Percentiles rank a stretch among this genome's conserved stretches.
These are phyloP conservation scores for Wilcoxina mikolae DNA, from an alignment of 495 filamentous ascomycete genomes.

Conservation along the genomic window DNA sequence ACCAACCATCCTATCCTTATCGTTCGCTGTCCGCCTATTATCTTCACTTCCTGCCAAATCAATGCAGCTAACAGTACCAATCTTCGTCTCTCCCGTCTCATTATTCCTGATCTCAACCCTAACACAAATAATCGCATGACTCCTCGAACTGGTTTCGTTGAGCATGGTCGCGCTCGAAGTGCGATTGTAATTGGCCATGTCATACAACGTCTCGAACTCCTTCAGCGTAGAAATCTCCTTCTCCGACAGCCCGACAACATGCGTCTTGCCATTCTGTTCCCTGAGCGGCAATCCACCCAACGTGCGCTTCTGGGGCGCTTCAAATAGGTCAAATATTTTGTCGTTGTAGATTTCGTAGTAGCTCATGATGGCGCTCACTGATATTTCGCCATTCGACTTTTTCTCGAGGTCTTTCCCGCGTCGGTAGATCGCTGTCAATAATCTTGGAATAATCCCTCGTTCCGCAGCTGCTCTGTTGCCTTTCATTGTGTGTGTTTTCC, in stretches of 20 bases:
- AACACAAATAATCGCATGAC: slow-evolving; percentile 85
- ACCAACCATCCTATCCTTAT: slow-evolving; percentile 59
- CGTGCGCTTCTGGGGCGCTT: slow-evolving; percentile 78
- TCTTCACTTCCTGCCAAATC: slow-evolving; percentile 95
- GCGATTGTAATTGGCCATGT: slow-evolving; percentile 84
- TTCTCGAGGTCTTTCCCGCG: slow-evolving; percentile 74
- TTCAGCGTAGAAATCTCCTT: slow-evolving; percentile 70
- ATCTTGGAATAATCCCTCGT: slow-evolving; percentile 75
- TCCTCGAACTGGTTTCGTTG: slow-evolving; percentile 86
- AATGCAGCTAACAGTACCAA: slow-evolving; percentile 83
- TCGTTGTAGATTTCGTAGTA: slow-evolving; percentile 99
- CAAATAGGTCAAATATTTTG: slow-evolving; percentile 85
- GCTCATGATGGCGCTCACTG: slow-evolving; percentile 63
- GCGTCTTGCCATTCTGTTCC: slow-evolving; percentile 81
- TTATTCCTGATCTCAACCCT: slow-evolving; percentile 64
- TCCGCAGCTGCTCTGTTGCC: slow-evolving; percentile 81
- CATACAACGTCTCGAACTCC: slow-evolving; percentile 84
- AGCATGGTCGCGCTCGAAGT: slow-evolving; percentile 89
- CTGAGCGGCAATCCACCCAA: slow-evolving; percentile 69
- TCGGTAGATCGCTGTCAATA: slow-evolving; percentile 77
- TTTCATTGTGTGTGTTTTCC: slow-evolving; percentile 97
- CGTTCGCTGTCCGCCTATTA: slow-evolving; percentile 87
- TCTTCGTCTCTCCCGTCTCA: slow-evolving; percentile 42
- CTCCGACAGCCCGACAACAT: slow-evolving; percentile 84
- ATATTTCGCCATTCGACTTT: slow-evolving; percentile 58